Conservation (phyloP, 805 yeast species). For the Monosporozyma unispora region DNA sequence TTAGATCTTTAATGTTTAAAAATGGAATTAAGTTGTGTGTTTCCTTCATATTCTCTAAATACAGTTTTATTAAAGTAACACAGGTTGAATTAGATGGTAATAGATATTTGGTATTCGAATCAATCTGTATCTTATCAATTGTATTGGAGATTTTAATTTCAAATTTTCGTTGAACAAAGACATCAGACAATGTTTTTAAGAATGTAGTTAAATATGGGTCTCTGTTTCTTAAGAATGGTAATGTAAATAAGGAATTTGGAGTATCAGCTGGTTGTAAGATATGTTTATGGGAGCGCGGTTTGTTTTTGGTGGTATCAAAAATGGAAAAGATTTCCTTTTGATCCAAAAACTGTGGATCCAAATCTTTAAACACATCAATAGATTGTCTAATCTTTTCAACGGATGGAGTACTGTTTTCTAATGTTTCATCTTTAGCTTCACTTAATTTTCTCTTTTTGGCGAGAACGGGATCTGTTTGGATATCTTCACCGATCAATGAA, state of each 20-base stretch:
- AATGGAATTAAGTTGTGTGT: conserved; percentile 19
- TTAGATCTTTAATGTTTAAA: conserved; percentile 17
- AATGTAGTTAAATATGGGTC: conserved; percentile 20
- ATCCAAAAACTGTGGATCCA: conserved; percentile 25
- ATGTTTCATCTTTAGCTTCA: background rate
- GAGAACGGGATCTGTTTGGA: background rate
- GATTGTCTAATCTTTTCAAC: background rate
- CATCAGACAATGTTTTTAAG: conserved; percentile 11
- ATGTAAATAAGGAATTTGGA: conserved; percentile 19
- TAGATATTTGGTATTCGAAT: conserved; percentile 5
- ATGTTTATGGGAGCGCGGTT: conserved; percentile 7
- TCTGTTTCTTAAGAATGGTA: conserved; percentile 15
- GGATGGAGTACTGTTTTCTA: background rate
- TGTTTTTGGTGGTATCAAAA: conserved; percentile 5
- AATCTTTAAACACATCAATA: conserved; percentile 21
- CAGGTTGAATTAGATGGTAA: conserved; percentile 16
- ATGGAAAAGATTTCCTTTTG: conserved; percentile 16
- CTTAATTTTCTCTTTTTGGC: background rate
- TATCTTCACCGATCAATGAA: conserved; percentile 1
- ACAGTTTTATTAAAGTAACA: conserved; percentile 16
- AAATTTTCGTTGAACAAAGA: background rate
- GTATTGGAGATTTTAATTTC: background rate
- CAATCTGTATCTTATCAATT: background rate
- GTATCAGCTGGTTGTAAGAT: conserved; percentile 9
- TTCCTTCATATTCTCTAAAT: conserved; percentile 15